These are phyloP conservation scores for Hanseniaspora mollemarum DNA, from an alignment of 805 yeast species.

Conservation along the genomic window DNA sequence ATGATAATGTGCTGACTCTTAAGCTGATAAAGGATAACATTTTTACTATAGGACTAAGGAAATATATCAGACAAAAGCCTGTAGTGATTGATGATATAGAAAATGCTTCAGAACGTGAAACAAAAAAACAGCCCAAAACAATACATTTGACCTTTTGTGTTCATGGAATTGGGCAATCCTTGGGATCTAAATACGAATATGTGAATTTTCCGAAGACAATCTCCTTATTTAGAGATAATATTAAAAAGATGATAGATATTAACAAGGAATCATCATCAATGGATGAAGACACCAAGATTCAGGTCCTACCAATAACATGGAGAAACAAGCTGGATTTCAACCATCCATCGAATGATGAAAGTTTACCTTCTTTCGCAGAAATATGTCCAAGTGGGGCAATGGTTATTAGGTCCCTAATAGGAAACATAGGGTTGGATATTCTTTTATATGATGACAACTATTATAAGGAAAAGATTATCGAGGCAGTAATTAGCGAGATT, in stretches of 20 bases:
- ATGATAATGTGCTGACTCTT: constrained; percentile 5
- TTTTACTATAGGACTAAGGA: constrained; percentile 5
- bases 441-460: constrained; percentile 65
- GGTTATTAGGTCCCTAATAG: constrained; percentile 64
- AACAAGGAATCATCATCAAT: constrained; percentile 34
- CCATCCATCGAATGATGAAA: constrained; percentile 35
- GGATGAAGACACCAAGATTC: constrained; percentile 48
- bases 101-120: not conserved
- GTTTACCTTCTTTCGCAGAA: constrained; percentile 53
- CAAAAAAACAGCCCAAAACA: not conserved
- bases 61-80: constrained; percentile 6
- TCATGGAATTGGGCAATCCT: constrained; percentile 88
- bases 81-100: not conserved
- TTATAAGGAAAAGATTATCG: constrained; percentile 50
- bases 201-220: constrained; percentile 81
- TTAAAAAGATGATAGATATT: constrained; percentile 37
- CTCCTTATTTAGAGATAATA: constrained; percentile 48
- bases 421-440: constrained; percentile 79
- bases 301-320: constrained; percentile 88
- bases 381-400: constrained; percentile 68
- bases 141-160: constrained; percentile 62
- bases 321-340: constrained; percentile 62
- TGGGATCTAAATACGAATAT: constrained; percentile 66
- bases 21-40: constrained; percentile 8
- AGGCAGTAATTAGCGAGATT: constrained; percentile 50